phyloP scores from a whole-genome alignment of 352 stramenopile species.

The Pythium brachiatum region DNA sequence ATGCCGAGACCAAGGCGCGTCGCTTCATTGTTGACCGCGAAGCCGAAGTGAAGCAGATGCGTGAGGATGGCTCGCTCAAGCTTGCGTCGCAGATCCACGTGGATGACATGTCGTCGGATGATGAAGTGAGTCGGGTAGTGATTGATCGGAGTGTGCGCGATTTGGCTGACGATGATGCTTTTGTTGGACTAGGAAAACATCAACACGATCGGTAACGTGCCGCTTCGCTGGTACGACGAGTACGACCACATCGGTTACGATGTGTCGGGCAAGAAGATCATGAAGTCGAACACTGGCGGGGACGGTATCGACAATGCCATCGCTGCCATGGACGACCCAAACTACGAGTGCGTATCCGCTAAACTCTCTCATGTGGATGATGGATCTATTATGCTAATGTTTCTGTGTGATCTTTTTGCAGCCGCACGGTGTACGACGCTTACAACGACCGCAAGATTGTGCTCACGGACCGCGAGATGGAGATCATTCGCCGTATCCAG shows the following conservation, averaged over 20 bases:
- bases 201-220: slow-evolving; percentile 98
- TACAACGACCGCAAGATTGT: slow-evolving; percentile 98
- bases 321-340: slow-evolving; percentile 87
- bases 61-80: slow-evolving; percentile 79
- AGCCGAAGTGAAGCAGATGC: slow-evolving; percentile 80
- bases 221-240: slow-evolving; percentile 99
- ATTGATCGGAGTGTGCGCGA: not conserved
- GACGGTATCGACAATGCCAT: slow-evolving; percentile 90
- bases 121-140: slow-evolving; percentile 66
- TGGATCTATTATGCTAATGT: slow-evolving; percentile 7
- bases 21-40: slow-evolving; percentile 69
- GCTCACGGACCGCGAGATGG: slow-evolving; percentile 95
- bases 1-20: slow-evolving; percentile 82
- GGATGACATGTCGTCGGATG: slow-evolving; percentile 98
- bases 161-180: not conserved
- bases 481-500: slow-evolving; percentile 98
- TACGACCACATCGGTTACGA: slow-evolving; percentile 99
- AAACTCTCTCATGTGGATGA: not conserved
- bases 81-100: slow-evolving; percentile 92
- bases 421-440: slow-evolving; percentile 97
- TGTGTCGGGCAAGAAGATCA: slow-evolving; percentile 95
- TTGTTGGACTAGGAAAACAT: slow-evolving; percentile 59
- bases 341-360: slow-evolving; percentile 84
- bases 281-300: slow-evolving; percentile 85
- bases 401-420: slow-evolving; percentile 23